Conservation (phyloP, 768 basidiomycete species). For the Suillus ampliporus region DNA sequence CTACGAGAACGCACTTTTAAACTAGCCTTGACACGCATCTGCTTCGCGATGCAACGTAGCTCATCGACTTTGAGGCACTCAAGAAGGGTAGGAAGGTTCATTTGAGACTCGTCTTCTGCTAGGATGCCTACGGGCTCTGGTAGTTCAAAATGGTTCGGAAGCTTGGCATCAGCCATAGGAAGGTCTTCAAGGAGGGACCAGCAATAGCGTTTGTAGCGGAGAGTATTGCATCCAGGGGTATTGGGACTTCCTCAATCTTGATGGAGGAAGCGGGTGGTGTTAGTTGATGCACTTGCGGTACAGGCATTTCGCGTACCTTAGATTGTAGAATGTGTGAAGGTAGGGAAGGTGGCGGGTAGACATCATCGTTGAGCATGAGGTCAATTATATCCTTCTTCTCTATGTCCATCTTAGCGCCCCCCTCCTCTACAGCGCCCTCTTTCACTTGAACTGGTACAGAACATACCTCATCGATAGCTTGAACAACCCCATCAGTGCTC, state of each 20-base stretch:
- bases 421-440: slow-evolving; percentile 9
- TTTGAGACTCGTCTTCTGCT: slow-evolving; percentile 46
- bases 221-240: background rate
- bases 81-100: slow-evolving; percentile 47
- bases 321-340: background rate
- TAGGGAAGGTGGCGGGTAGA: background rate
- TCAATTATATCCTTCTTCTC: background rate
- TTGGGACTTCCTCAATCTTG: slow-evolving; percentile 3
- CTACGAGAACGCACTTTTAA: slow-evolving; percentile 34
- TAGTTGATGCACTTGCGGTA: background rate
- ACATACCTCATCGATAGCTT: slow-evolving; percentile 54
- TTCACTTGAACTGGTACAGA: slow-evolving; percentile 2
- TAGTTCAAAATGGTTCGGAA: background rate
- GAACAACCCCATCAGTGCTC: slow-evolving; percentile 37
- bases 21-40: slow-evolving; percentile 46
- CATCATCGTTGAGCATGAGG: background rate
- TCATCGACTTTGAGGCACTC: slow-evolving; percentile 50
- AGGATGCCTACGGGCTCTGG: slow-evolving; percentile 34
- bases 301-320: background rate
- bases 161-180: slow-evolving; percentile 7
- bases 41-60: slow-evolving; percentile 49
- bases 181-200: slow-evolving; percentile 14
- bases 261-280: background rate
- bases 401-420: background rate
- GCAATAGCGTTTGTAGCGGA: slow-evolving; percentile 3